Percentiles rank a stretch among this genome's conserved stretches.
Conservation (phyloP, 805 yeast species). For the Candida boleticola region DNA sequence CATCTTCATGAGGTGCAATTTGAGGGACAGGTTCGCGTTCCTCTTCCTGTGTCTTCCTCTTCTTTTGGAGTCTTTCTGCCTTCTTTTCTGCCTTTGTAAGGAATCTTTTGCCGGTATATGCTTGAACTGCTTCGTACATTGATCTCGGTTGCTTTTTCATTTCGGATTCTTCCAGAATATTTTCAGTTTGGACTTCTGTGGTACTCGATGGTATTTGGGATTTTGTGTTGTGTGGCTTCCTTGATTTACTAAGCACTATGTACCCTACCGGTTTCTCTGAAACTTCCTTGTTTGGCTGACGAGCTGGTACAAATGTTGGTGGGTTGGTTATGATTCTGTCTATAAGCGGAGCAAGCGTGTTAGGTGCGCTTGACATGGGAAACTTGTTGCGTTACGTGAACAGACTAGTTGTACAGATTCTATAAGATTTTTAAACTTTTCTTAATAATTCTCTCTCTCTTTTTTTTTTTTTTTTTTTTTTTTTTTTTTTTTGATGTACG, state of each 20-base stretch:
- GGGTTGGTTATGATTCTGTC: slow-evolving; percentile 64
- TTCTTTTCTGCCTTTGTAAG: slow-evolving; percentile 46
- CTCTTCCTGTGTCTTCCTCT: slow-evolving; percentile 15
- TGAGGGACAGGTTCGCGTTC: background rate
- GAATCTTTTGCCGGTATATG: slow-evolving; percentile 54
- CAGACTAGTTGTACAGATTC: slow-evolving; percentile 13
- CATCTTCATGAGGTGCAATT: slow-evolving; percentile 9
- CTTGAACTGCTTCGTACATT: slow-evolving; percentile 59
- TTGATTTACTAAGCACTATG: slow-evolving; percentile 31
- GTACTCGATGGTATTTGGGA: background rate
- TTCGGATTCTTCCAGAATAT: background rate
- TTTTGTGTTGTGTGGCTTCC: slow-evolving; percentile 5
- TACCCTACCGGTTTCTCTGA: slow-evolving; percentile 47
- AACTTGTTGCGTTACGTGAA: too few species aligned
- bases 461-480: background rate
- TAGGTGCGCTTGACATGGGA: slow-evolving; percentile 13
- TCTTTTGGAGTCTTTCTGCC: slow-evolving; percentile 22
- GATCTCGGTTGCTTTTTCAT: slow-evolving; percentile 38
- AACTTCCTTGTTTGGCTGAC: slow-evolving; percentile 47
- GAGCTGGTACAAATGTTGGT: slow-evolving; percentile 60
- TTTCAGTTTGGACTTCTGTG: background rate
- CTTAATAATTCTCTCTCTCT: background rate
- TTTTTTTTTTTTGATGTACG: background rate
- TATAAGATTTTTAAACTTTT: slow-evolving; percentile 5
- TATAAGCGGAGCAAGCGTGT: slow-evolving; percentile 50